Evolutionary conservation across 805 yeast species (phyloP), one percentile per base, ranked within the genome.

Genomic region (Schwanniomyces pseudopolymorphus): DNA sequence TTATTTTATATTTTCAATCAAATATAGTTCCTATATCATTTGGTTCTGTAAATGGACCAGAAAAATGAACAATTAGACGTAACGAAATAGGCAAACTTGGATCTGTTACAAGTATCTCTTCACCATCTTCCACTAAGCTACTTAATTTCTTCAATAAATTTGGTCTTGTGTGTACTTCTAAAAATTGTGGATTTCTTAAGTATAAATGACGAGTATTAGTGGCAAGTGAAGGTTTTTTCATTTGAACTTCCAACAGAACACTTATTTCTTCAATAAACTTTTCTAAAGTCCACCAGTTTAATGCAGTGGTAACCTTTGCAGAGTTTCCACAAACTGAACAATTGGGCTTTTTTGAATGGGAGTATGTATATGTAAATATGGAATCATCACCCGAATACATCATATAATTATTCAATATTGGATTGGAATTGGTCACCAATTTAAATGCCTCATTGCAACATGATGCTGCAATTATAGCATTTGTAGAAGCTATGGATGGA

Each of bases 401-500:
- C 87, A 89, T 84, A 61, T 87, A 87, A 66, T 89, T 91, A 49
- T 81, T 79, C 54, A 87, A 66, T 14, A 69, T 67, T 0, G 90
- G 92, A 50, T 82, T 81, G 46, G 82, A 72, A 44, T 84, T 81
- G 1, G 96, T 82, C 37, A 88, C 77, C 20, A 90, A 72, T 59
- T 91, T 91, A 64, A 89, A 80, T 1, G 86, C 88, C 63, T 90
- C 97, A 52, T 86, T 87, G 59, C 94, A 86, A 61, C 96, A 87
- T 5, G 89, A 77, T 0, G 94, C 95, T 0, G 97, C 96, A 26
- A 92, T 80, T 19, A 92, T 78, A 2, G 98, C 96, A 63, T 94
- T 92, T 0, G 97, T 91, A 1, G 96, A 85, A 1, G 97, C 96
- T 44, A 91, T 87, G 1, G 97, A 91, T 0, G 99, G 99, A 8